Percentiles rank a stretch among this genome's conserved stretches.
Evolutionary conservation across 768 basidiomycete genomes (phyloP).

Genomic region (Leccinum longicurvipes): DNA sequence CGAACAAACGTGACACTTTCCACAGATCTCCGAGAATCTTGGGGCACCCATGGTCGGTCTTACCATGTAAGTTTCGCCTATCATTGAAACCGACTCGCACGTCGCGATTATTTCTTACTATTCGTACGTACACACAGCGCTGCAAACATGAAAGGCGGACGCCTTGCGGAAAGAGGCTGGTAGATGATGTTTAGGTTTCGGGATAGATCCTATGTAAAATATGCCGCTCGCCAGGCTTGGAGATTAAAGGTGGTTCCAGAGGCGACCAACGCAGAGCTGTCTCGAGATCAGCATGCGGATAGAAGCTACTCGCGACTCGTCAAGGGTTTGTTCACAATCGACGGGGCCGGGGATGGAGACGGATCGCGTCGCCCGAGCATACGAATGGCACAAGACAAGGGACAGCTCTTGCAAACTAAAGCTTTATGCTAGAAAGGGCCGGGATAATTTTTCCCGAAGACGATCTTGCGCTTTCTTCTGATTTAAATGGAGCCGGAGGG

Average conservation of each 20-base stretch:
- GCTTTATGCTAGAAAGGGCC: too few species aligned
- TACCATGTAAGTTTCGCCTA: slow-evolving; percentile 59
- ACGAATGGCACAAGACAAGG: slow-evolving; percentile 49
- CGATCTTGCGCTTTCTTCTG: too few species aligned
- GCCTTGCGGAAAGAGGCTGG: slow-evolving; percentile 65
- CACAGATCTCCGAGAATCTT: slow-evolving; percentile 73
- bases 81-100: neutral
- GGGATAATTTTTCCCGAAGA: too few species aligned
- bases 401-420: slow-evolving; percentile 46
- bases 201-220: slow-evolving; percentile 31
- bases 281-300: slow-evolving; percentile 1
- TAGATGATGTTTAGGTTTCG: slow-evolving; percentile 30
- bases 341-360: slow-evolving; percentile 60
- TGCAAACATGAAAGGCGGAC: slow-evolving; percentile 66
- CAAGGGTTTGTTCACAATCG: slow-evolving; percentile 42
- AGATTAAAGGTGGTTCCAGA: slow-evolving; percentile 25
- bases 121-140: slow-evolving; percentile 42
- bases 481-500: too few species aligned
- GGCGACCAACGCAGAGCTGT: slow-evolving; percentile 40
- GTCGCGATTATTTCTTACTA: neutral
- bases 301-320: neutral
- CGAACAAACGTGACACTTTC: neutral
- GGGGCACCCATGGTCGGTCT: slow-evolving; percentile 94
- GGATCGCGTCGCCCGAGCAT: slow-evolving; percentile 51
- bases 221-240: slow-evolving; percentile 33